Base-by-base conservation (phyloP, 2,329 filamentous ascomycete genomes). In the Trichoderma pleuroti region DNA sequence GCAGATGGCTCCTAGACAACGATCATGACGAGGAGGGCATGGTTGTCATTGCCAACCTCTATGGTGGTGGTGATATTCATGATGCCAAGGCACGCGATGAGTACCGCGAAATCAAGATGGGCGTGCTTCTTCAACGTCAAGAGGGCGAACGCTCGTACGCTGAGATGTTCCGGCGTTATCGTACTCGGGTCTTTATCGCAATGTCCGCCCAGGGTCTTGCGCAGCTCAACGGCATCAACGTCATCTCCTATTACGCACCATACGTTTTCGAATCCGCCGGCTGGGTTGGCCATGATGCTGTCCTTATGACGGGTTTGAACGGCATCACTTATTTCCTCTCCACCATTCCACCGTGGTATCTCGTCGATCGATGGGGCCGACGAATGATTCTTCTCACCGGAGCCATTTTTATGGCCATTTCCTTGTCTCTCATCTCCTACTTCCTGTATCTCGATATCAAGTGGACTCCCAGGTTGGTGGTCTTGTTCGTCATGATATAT, bases 31-130 rank as follows among this genome's bases (percentile, higher is more conserved):
- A 99, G 80, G 96, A 99, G 81, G 96, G 96, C 67, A 98, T 99
- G 82, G 91, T 98, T 32, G 96, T 99, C 62, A 98, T 99, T 82
- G 96, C 96, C 72, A 98, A 98, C 79, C 86, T 99, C 8, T 98
- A 98, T 77, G 96, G 96, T 69, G 93, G 92, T 78, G 96, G 96
- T 72, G 96, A 99, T 80, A 94, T 98, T 72, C 94, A 98, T 82
- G 93, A 97, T 80, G 84, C 91, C 71, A 96, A 97, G 81, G 96
- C 96, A 2, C 90, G 94, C 71, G 94, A 98, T 70, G 96, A 99
- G 81, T 99, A 97, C 82, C 93, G 95, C 76, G 96, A 98, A 78
- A 99, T 99, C 84, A 99, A 99, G 85, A 97, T 98, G 93, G 91
- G 95, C 76, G 96, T 99, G 34, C 87, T 99, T 39, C 85, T 98